Conservation (phyloP, 202 grass and related monocot genomes). For the Dendrocalamus latiflorus region DNA sequence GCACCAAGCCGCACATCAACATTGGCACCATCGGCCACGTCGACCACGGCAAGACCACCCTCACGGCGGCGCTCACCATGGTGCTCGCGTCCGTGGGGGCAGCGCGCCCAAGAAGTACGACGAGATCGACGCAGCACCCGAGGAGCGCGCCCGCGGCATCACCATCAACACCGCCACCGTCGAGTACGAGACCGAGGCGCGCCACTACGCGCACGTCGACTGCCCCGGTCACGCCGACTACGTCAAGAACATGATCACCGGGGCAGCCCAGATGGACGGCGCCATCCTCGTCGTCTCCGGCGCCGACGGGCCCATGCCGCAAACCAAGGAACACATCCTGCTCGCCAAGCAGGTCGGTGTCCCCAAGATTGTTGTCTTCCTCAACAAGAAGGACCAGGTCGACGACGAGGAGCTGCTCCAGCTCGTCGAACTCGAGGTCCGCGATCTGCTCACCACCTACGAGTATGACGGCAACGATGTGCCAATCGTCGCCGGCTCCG, state of each 20-base stretch:
- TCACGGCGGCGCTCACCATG: conserved; percentile 96
- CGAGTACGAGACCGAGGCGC: conserved; percentile 94
- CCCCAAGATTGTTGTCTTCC: conserved; percentile 92
- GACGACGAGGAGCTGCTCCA: conserved; percentile 97
- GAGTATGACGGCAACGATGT: conserved; percentile 83
- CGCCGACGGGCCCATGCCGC: conserved; percentile 96
- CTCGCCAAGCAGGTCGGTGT: conserved; percentile 99
- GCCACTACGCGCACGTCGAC: conserved; percentile 97
- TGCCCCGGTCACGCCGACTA: conserved; percentile 96
- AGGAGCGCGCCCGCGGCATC: conserved; percentile 98
- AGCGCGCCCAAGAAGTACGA: conserved; percentile 97
- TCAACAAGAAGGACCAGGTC: conserved; percentile 99
- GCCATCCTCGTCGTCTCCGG: conserved; percentile 95
- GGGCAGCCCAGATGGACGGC: conserved; percentile 94
- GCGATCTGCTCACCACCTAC: conserved; percentile 79
- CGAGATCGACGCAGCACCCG: conserved; percentile 93
- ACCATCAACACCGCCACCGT: conserved; percentile 99
- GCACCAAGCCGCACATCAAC: conserved; percentile 94
- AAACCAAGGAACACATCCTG: conserved; percentile 99
- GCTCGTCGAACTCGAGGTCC: conserved; percentile 95
- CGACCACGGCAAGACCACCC: conserved; percentile 98
- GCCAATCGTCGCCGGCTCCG: conserved; percentile 80
- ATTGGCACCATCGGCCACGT: conserved; percentile 98
- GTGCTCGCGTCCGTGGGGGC: conserved; percentile 75
- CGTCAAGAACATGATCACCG: conserved; percentile 99